Evolutionary conservation across 225 moss, liverwort and hornwort species (phyloP), one percentile per base, ranked within the genome.

Genomic region (Neckera pumila): DNA sequence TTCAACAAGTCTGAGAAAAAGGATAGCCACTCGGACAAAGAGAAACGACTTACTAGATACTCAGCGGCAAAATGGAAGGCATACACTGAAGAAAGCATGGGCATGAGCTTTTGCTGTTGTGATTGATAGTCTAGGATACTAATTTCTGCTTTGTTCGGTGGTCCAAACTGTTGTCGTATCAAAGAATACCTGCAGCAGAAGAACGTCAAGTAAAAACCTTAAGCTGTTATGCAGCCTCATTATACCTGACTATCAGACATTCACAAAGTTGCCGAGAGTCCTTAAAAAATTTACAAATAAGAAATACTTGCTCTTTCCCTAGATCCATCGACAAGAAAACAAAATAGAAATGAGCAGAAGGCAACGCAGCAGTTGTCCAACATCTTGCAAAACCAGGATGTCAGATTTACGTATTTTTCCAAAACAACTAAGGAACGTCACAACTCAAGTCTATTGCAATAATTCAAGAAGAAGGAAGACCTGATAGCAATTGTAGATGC

Each of bases 101-200:
- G 96, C 96, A 96, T 96, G 73, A 96, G 92, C 93, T 96, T 96
- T 89, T 95, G 96, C 86, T 96, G 96, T 74, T 96, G 96, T 51
- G 96, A 96, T 90, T 96, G 96, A 83, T 96, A 96, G 87, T 96
- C 96, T 88, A 96, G 86, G 90, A 96, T 96, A 80, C 94, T 94
- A 65, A 96, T 92, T 87, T 96, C 95, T 83, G 88, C 94, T 88
- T 94, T 92, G 85, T 95, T 91, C 36, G 95, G 96, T 76, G 96
- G 96, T 59, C 96, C 96, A 93, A 96, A 96, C 87, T 96, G 96
- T 76, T 94, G 95, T 80, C 96, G 89, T 81, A 96, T 91, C 89
- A 96, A 93, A 63, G 96, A 96, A 90, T 96, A 96, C 69, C 96
- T 94, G 93, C 80, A 88, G 27, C 66, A 60, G 60, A 60, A 76